Conservation (phyloP, 2,329 filamentous ascomycete genomes). For the Macroventuria anomochaeta region DNA sequence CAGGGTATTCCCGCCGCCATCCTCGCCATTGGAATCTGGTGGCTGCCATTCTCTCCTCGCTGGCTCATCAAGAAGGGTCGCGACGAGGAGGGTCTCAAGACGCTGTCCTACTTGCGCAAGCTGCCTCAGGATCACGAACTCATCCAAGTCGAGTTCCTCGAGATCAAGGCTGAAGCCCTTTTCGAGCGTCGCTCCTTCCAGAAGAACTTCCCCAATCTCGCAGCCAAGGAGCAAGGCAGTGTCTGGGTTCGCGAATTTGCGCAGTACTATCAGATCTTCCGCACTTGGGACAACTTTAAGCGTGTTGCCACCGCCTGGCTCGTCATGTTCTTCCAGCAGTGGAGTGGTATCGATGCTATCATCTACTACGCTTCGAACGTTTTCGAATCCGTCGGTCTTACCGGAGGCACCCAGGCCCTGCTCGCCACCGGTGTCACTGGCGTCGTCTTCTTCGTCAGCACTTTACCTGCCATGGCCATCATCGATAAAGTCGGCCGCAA, state of each 20-base stretch:
- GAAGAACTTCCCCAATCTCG: constrained; percentile 55
- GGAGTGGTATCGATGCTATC: constrained; percentile 53
- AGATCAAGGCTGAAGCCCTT: constrained; percentile 56
- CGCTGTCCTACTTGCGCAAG: constrained; percentile 39
- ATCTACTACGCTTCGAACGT: constrained; percentile 66
- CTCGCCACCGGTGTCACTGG: constrained; percentile 67
- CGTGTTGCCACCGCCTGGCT: constrained; percentile 54
- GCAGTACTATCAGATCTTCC: constrained; percentile 58
- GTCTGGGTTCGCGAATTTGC: constrained; percentile 56
- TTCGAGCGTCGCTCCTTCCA: constrained; percentile 55
- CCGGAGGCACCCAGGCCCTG: constrained; percentile 61
- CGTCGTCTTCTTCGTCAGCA: constrained; percentile 64
- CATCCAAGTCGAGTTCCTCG: constrained; percentile 54
- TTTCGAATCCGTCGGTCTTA: constrained; percentile 65
- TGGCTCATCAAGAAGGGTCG: constrained; percentile 38
- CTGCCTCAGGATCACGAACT: constrained; percentile 41
- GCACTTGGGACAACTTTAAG: constrained; percentile 59
- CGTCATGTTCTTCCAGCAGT: constrained; percentile 59
- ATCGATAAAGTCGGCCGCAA: constrained; percentile 65
- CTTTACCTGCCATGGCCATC: constrained; percentile 62
- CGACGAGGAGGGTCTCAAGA: constrained; percentile 31
- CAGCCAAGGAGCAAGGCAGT: constrained; percentile 52
- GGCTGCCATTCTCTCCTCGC: constrained; percentile 35
- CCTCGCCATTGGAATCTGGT: constrained; percentile 36
- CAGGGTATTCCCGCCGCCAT: constrained; percentile 35